A percentile compares a stretch with the other conserved stretches of the same genome.
Evolutionary conservation across 352 stramenopile genomes (phyloP).

Genomic region (Globisporangium nagaii): DNA sequence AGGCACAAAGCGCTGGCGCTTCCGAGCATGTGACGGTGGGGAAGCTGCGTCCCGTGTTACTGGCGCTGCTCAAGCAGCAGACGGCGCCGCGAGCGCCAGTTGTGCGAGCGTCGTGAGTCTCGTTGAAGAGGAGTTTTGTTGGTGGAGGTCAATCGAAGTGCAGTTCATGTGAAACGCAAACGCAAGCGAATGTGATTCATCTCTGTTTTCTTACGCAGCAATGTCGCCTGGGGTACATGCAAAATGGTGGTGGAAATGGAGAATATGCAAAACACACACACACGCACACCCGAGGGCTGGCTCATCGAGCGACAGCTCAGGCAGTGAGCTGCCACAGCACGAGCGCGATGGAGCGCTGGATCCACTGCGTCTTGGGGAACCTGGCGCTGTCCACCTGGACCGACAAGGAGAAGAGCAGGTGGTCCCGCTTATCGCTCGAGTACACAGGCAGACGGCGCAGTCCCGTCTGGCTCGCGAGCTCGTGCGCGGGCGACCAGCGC

Average conservation of each 20-base stretch:
- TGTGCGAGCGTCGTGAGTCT: neutral
- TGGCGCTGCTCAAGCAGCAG: slow-evolving; percentile 34
- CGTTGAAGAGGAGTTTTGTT: neutral
- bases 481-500: slow-evolving; percentile 45
- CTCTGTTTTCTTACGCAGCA: neutral
- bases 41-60: slow-evolving; percentile 36
- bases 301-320: slow-evolving; percentile 10
- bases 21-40: slow-evolving; percentile 34
- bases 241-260: neutral
- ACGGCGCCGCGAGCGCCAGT: neutral
- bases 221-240: neutral
- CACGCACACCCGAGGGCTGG: neutral
- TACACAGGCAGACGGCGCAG: slow-evolving; percentile 80
- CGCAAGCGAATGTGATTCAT: no score
- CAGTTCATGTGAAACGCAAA: no score
- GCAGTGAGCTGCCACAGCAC: slow-evolving; percentile 66
- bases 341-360: slow-evolving; percentile 77
- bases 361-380: slow-evolving; percentile 65
- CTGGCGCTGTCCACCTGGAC: slow-evolving; percentile 43
- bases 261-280: slow-evolving; percentile 7
- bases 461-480: slow-evolving; percentile 15
- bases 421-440: slow-evolving; percentile 62
- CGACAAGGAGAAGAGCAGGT: slow-evolving; percentile 80
- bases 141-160: neutral
- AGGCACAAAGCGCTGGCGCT: slow-evolving; percentile 4